Evolutionary conservation across 2,329 filamentous ascomycete species (phyloP).

Genomic region (Dryadomyces quercus-mongolicae): DNA sequence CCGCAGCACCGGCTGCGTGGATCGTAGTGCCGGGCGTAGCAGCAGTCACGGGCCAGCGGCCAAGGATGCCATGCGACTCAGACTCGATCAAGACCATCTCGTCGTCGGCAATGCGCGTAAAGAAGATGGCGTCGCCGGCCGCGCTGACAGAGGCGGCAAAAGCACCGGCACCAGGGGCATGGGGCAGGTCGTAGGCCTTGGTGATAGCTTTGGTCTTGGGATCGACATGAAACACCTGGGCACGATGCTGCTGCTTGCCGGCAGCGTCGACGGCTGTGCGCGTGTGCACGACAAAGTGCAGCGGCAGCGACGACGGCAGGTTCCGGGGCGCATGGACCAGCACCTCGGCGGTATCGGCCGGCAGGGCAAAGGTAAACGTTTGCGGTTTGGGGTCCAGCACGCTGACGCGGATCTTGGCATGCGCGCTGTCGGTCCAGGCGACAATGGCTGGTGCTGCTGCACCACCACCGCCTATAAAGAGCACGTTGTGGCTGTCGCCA

Average conservation of each 20-base stretch:
- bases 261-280: slow-evolving; percentile 51
- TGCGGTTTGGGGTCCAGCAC: slow-evolving; percentile 45
- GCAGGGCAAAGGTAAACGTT: slow-evolving; percentile 25
- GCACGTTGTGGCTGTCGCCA: slow-evolving; percentile 52
- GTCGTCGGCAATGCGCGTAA: slow-evolving; percentile 66
- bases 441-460: slow-evolving; percentile 61
- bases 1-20: slow-evolving; percentile 3
- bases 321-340: slow-evolving; percentile 4
- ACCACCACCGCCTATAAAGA: slow-evolving; percentile 64
- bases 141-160: slow-evolving; percentile 67
- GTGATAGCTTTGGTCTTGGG: slow-evolving; percentile 53
- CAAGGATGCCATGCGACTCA: slow-evolving; percentile 61
- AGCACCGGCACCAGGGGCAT: slow-evolving; percentile 55
- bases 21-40: slow-evolving; percentile 51
- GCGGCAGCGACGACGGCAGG: slow-evolving; percentile 31
- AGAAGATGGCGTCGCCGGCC: slow-evolving; percentile 72
- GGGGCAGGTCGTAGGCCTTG: slow-evolving; percentile 73
- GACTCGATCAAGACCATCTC: slow-evolving; percentile 68
- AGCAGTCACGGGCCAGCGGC: slow-evolving; percentile 54
- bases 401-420: slow-evolving; percentile 56
- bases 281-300: slow-evolving; percentile 80
- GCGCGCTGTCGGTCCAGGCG: slow-evolving; percentile 54
- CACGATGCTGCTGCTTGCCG: slow-evolving; percentile 44
- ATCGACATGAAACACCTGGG: slow-evolving; percentile 76
- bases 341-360: slow-evolving; percentile 4